These are phyloP conservation scores for Candida argentea DNA, from an alignment of 805 yeast species.

Conservation along the genomic window DNA sequence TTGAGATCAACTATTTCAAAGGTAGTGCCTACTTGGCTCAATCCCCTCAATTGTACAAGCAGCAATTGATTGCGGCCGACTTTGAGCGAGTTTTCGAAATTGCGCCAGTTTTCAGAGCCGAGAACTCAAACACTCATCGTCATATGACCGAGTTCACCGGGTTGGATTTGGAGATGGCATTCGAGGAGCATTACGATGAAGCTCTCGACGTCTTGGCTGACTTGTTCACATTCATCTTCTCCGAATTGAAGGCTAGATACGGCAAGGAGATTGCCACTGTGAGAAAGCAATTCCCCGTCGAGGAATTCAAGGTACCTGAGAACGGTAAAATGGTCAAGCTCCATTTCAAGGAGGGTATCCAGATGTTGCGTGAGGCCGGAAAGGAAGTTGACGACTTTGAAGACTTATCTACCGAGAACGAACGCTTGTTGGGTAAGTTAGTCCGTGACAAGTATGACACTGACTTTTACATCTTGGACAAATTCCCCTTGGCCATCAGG, in stretches of 20 bases:
- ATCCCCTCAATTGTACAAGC: constrained; percentile 96
- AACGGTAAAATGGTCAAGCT: constrained; percentile 90
- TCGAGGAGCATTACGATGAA: constrained; percentile 97
- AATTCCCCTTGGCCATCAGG: constrained; percentile 93
- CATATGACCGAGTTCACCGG: constrained; percentile 99
- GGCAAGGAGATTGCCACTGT: constrained; percentile 79
- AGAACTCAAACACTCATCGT: constrained; percentile 97
- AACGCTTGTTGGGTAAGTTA: constrained; percentile 82
- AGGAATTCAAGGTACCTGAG: constrained; percentile 89
- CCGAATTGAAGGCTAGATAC: constrained; percentile 71
- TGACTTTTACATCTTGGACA: constrained; percentile 95
- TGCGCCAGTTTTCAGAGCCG: constrained; percentile 98
- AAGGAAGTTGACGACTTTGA: constrained; percentile 79
- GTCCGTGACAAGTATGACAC: constrained; percentile 93
- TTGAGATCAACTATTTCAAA: constrained; percentile 88
- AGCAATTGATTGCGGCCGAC: constrained; percentile 96
- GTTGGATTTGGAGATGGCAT: constrained; percentile 94
- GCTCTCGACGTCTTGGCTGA: constrained; percentile 54
- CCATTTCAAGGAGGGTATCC: constrained; percentile 85
- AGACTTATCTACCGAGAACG: constrained; percentile 90
- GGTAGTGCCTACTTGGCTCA: constrained; percentile 91
- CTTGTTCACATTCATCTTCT: constrained; percentile 80
- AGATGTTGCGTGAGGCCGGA: constrained; percentile 78
- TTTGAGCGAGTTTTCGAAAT: constrained; percentile 93
- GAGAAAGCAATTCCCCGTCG: constrained; percentile 93